Base-by-base conservation (phyloP, 768 basidiomycete genomes). In the Lentinula lateritia region DNA sequence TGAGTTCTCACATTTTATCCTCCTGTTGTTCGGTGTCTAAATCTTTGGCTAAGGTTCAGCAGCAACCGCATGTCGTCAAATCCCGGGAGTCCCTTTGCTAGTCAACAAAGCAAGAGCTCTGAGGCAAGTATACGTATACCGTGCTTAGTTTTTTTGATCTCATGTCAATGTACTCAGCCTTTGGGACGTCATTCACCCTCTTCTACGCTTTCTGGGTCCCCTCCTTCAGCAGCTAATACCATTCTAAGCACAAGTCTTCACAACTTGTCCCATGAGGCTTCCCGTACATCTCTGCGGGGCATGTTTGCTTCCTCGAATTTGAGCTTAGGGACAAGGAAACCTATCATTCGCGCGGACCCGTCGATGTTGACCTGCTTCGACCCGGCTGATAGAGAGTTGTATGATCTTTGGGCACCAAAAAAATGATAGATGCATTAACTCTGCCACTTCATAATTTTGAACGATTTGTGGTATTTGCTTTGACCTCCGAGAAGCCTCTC, bases 301-400 rank as follows among this genome's bases (percentile, higher is more conserved):
- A 67, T 70, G 18, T 67, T 69, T 52, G 68, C 74, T n/a, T 66
- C 71, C 39, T 62, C 55, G 15, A 56, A 54, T 18, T 10, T 63
- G 32, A 61, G 60, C 43, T 69, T 67, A 28, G 72, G 70, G 28
- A 60, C 50, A 28, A 45, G 75, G 71, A 70, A 79, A 73, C 69
- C 80, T 38, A 65, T 74, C 20, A 80, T 91, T 66, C 85, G 87
- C 45, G 75, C 84, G 23, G 90, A 92, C 70, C 82, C 87, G 5
- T 74, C 87, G 6, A 75, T 91, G 45, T 69, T 85, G 60, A 89
- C 89, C 38, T 88, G 83, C 64, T 93, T 93, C 66, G 90, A 93
- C 71, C 80, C 84, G 13, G 76, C 80, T 23, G 92, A 93, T 73
- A 85, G 80, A 73, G 87, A 91, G 65, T 76, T 93, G 20, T 92